phyloP scores from a whole-genome alignment of 2,329 filamentous ascomycete species.

The Xylariaceae sp. region DNA sequence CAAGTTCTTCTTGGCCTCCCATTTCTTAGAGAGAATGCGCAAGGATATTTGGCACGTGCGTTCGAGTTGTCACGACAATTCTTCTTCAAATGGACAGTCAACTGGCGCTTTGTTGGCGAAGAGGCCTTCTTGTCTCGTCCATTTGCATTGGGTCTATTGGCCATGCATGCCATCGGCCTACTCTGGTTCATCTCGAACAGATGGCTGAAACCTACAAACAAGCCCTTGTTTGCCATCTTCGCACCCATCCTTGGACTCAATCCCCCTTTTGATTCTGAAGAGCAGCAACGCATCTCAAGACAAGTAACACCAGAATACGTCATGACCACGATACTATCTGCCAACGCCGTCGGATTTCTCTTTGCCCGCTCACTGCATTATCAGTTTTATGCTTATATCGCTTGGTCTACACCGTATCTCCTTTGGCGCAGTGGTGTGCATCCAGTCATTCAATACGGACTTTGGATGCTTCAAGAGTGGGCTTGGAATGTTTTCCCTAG shows the following conservation, averaged over 20 bases:
- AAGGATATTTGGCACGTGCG: slow-evolving; percentile 74
- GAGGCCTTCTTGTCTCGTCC: slow-evolving; percentile 66
- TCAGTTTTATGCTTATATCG: slow-evolving; percentile 91
- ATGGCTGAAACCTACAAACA: slow-evolving; percentile 70
- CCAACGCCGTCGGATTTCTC: slow-evolving; percentile 75
- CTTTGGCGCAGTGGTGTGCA: slow-evolving; percentile 75
- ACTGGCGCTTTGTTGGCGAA: slow-evolving; percentile 95
- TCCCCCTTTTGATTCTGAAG: slow-evolving; percentile 46
- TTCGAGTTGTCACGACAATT: slow-evolving; percentile 92
- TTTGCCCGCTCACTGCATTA: slow-evolving; percentile 90
- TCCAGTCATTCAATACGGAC: slow-evolving; percentile 61
- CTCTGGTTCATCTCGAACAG: slow-evolving; percentile 61
- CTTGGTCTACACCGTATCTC: slow-evolving; percentile 84
- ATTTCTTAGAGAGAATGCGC: slow-evolving; percentile 64
- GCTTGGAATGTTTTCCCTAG: slow-evolving; percentile 96
- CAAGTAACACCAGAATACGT: slow-evolving; percentile 70
- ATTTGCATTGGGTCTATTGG: slow-evolving; percentile 68
- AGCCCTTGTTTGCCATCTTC: slow-evolving; percentile 54
- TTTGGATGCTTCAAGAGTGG: slow-evolving; percentile 83
- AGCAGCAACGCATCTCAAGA: slow-evolving; percentile 56
- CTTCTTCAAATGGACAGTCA: slow-evolving; percentile 97
- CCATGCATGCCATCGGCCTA: slow-evolving; percentile 64
- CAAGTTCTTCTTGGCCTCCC: slow-evolving; percentile 68
- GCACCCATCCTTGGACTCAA: slow-evolving; percentile 40
- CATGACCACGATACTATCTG: slow-evolving; percentile 72